phyloP scores from a whole-genome alignment of 2,329 filamentous ascomycete species.

The Achaetomium macrosporum region DNA sequence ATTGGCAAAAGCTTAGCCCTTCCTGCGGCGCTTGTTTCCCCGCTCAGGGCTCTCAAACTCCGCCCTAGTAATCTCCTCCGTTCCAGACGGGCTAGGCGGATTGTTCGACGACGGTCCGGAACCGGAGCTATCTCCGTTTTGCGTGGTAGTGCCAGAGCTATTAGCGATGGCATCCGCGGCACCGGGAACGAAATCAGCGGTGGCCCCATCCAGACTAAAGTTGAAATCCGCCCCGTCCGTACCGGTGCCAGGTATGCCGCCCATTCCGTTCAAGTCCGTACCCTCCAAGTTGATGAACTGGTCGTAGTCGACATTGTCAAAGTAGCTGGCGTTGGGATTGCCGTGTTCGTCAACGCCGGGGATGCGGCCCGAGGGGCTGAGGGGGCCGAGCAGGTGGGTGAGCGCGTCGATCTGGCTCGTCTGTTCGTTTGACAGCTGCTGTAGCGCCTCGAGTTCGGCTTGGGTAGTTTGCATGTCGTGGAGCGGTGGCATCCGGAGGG shows the following conservation, averaged over 20 bases:
- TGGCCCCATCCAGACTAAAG: slow-evolving; percentile 41
- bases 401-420: slow-evolving; percentile 70
- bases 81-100: slow-evolving; percentile 42
- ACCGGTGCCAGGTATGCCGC: neutral
- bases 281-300: slow-evolving; percentile 36
- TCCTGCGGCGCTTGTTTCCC: slow-evolving; percentile 36
- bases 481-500: slow-evolving; percentile 45
- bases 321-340: slow-evolving; percentile 29
- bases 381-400: slow-evolving; percentile 65
- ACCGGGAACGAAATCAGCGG: slow-evolving; percentile 12
- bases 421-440: slow-evolving; percentile 74
- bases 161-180: slow-evolving; percentile 19
- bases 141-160: neutral
- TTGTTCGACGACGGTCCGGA: slow-evolving; percentile 23
- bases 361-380: slow-evolving; percentile 74
- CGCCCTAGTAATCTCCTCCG: slow-evolving; percentile 45
- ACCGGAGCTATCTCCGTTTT: neutral
- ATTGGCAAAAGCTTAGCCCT: slow-evolving; percentile 11
- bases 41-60: slow-evolving; percentile 29
- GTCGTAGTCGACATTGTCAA: slow-evolving; percentile 42
- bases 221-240: slow-evolving; percentile 39
- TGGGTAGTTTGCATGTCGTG: slow-evolving; percentile 62
- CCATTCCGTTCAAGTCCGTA: neutral
- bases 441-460: slow-evolving; percentile 70
- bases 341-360: slow-evolving; percentile 55